Evolutionary conservation across 345 rosid genomes (phyloP), one percentile per base, ranked within the genome.

Genomic region (Erodium maritimum): DNA sequence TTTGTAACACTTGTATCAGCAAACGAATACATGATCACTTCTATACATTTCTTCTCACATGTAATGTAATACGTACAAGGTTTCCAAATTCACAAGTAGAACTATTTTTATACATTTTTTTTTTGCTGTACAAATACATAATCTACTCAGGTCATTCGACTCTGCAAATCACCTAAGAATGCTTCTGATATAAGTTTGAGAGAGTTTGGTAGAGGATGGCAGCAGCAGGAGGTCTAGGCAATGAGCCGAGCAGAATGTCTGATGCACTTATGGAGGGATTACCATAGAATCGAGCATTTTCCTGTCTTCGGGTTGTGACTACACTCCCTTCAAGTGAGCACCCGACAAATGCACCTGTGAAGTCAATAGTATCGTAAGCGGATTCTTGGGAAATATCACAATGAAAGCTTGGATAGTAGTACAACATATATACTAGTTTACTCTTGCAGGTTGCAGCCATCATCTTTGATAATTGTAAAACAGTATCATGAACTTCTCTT

Each of bases 311-410:
- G 21, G 95, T 79, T n/a, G 83, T 79, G 64, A 91, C 84, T 14
- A 88, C 34, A 63, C 91, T 88, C 23, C 98, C 93, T 78, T 91
- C 87, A 52, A 91, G 88, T 2, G 96, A 86, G 67, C 95, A 91
- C 59, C 96, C 97, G 14, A 89, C 81, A 61, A 93, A 89, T 23
- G 99, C 95, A 70, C 97, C 99, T 93, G 73, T 61, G 60, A 45
- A 54, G 58, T 59, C 50, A 61, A 63, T 5, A 7, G 58, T 25
- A 50, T 17, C 18, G 10, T 19, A 23, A 23, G 2, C 50, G n/a
- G 17, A 50, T 25, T 33, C 52, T 19, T 61, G 24, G 21, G 8
- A 16, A 24, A 13, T 17, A 22, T 21, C 17, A 5, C 34, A 22
- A 23, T 16, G 29, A 55, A n/a, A 55, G 19, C 18, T n/a, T 21